phyloP scores from a whole-genome alignment of 139 green algal species.

The Astrephomene gubernaculifera region DNA sequence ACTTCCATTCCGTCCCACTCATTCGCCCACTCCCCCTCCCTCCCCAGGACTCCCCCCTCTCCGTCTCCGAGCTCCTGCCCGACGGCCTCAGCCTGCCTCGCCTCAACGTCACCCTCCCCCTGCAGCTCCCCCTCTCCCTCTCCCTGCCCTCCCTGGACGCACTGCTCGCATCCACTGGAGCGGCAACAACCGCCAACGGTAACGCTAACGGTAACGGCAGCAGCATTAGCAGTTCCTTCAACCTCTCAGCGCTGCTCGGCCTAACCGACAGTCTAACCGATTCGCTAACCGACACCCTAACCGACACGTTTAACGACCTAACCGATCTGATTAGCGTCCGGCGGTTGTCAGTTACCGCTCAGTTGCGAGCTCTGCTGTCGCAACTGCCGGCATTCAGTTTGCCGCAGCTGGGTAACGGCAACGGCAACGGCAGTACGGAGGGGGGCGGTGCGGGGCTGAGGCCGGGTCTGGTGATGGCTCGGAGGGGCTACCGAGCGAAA shows the following conservation, averaged over 20 bases:
- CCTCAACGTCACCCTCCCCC: slow-evolving; percentile 26
- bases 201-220: too few relatives aligned
- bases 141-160: background rate
- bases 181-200: too few relatives aligned
- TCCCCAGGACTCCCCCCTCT: background rate
- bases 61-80: slow-evolving; percentile 8
- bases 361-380: slow-evolving; percentile 4
- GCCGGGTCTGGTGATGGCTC: slow-evolving; percentile 46
- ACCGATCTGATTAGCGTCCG: background rate
- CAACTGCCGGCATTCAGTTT: slow-evolving; percentile 20
- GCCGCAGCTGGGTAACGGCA: background rate
- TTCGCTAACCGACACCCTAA: slow-evolving; percentile 3
- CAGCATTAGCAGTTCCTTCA: background rate
- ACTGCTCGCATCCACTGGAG: background rate
- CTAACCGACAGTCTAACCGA: slow-evolving; percentile 7
- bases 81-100: background rate
- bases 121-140: background rate
- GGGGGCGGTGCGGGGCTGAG: slow-evolving; percentile 29
- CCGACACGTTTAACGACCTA: background rate
- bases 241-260: background rate
- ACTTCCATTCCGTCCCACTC: background rate
- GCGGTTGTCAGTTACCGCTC: background rate
- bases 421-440: background rate
- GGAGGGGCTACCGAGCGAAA: slow-evolving; percentile 44
- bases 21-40: background rate